Evolutionary conservation across 306 rosid genomes (phyloP).

Genomic region (Malus asiatica): DNA sequence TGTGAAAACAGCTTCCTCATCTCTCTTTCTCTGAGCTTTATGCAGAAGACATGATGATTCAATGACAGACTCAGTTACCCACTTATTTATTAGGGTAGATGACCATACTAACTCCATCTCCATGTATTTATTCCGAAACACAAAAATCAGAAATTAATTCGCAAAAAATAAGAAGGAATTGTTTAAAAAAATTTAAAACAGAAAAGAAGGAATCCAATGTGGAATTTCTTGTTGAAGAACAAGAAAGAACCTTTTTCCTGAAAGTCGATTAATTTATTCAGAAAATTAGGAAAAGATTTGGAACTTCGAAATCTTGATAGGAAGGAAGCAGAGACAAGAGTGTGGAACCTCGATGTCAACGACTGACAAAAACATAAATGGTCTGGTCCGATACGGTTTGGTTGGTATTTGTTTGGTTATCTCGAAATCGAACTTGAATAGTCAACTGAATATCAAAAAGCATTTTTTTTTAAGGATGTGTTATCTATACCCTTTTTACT

Average conservation of each 20-base stretch:
- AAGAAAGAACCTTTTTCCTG: background rate
- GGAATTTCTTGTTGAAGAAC: background rate
- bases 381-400: background rate
- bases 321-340: background rate
- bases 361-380: background rate
- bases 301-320: constrained; percentile 2
- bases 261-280: background rate
- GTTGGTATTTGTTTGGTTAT: background rate
- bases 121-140: background rate
- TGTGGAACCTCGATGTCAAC: constrained; percentile 13
- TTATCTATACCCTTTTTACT: too few species aligned
- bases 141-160: background rate
- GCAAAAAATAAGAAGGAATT: background rate
- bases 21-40: background rate
- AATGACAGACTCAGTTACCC: background rate
- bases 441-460: background rate
- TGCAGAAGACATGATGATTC: background rate
- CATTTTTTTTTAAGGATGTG: background rate
- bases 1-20: background rate
- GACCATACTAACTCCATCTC: background rate
- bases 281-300: background rate
- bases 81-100: background rate
- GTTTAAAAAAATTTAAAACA: background rate
- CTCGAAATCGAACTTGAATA: background rate
- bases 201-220: constrained; percentile 5